These are phyloP conservation scores for Grifola frondosa DNA, from an alignment of 1,284 basidiomycete species.

Conservation along the genomic window DNA sequence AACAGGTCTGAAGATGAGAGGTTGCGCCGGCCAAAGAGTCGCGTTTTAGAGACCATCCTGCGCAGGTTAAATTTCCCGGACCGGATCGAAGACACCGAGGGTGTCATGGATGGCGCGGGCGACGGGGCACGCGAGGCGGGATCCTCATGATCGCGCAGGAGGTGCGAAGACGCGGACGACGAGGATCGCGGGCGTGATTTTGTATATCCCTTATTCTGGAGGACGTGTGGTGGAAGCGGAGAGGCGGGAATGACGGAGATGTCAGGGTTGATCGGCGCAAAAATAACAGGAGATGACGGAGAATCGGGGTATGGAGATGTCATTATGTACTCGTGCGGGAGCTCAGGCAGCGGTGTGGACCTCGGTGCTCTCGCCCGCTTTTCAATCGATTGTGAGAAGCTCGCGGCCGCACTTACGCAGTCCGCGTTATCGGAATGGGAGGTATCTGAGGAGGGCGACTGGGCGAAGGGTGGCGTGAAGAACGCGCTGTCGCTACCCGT, in stretches of 20 bases:
- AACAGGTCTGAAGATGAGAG: slow-evolving; percentile 12
- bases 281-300: too few relatives aligned
- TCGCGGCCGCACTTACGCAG: slow-evolving; percentile 7
- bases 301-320: too few relatives aligned
- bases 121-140: slow-evolving; percentile 9
- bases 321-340: too few relatives aligned
- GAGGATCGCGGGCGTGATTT: slow-evolving; percentile 11
- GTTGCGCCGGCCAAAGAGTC: slow-evolving; percentile 18
- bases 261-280: slow-evolving; percentile 18
- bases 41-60: slow-evolving; percentile 16
- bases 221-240: not conserved
- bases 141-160: not conserved
- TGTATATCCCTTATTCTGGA: slow-evolving; percentile 2
- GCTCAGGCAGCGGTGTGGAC: not conserved
- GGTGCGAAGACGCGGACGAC: slow-evolving; percentile 11
- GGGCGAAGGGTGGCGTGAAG: slow-evolving; percentile 8
- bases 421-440: slow-evolving; percentile 9
- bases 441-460: slow-evolving; percentile 8
- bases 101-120: slow-evolving; percentile 14
- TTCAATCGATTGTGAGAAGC: not conserved
- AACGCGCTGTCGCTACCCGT: slow-evolving; percentile 13
- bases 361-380: not conserved
- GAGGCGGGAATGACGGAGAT: slow-evolving; percentile 18
- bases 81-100: slow-evolving; percentile 8
- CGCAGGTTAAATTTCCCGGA: slow-evolving; percentile 9